These are phyloP conservation scores for Zygoascus biomembranicola DNA, from an alignment of 805 yeast genomes.

Conservation along the genomic window DNA sequence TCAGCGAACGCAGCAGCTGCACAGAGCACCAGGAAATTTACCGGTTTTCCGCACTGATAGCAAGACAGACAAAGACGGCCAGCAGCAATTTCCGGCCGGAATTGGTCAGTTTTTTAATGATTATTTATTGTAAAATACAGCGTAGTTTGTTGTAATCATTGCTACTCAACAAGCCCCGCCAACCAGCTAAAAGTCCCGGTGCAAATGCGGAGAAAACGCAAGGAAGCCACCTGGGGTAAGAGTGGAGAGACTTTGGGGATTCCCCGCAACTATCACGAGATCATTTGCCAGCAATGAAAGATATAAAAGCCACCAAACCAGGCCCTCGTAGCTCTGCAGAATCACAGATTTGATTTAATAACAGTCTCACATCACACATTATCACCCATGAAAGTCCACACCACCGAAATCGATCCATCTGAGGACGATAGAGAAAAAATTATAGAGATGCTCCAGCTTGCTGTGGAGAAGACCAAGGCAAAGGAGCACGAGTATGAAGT, in stretches of 20 bases:
- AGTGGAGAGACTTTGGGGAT: not conserved
- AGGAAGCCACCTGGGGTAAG: not conserved
- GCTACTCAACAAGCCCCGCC: not conserved
- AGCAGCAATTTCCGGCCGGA: too few species aligned
- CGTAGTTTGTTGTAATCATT: not conserved
- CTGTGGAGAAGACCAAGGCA: conserved; percentile 11
- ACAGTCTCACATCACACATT: not conserved
- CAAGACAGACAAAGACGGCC: too few species aligned
- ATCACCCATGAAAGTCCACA: conserved; percentile 7
- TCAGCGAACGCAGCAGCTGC: not conserved
- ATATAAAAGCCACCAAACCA: not conserved
- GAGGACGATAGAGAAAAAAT: conserved; percentile 20
- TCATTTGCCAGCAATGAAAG: not conserved
- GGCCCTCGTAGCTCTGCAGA: not conserved
- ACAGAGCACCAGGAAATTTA: too few species aligned
- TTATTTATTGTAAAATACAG: too few species aligned
- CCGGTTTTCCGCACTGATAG: too few species aligned
- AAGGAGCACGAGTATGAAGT: conserved; percentile 15
- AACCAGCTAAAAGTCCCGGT: not conserved
- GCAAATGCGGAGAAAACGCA: not conserved
- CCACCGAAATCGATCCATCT: conserved; percentile 22
- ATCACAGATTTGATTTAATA: too few species aligned
- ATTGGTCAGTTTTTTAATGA: too few species aligned
- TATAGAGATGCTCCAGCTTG: conserved; percentile 15
- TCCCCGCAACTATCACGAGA: not conserved